A percentile compares a stretch with the other conserved stretches of the same genome.
Conservation (phyloP, 75 land plant genomes). For the Cryptomeria japonica region DNA sequence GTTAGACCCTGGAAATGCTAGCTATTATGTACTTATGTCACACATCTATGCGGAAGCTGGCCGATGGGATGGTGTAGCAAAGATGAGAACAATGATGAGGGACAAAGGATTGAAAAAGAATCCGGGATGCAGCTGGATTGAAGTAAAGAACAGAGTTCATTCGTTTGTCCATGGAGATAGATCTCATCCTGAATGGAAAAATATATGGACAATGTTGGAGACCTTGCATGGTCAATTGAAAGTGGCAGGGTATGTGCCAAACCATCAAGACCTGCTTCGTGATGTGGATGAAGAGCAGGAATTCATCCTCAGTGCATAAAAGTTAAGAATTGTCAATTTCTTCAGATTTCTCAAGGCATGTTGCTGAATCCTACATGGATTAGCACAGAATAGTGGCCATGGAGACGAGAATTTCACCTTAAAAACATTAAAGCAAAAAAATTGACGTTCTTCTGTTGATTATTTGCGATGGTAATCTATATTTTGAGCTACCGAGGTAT, state of each 20-base stretch:
- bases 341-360: background rate
- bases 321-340: background rate
- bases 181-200: background rate
- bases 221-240: background rate
- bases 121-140: constrained; percentile 7
- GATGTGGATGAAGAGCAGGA: background rate
- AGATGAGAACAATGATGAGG: constrained; percentile 4
- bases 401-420: background rate
- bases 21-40: constrained; percentile 11
- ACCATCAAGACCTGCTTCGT: background rate
- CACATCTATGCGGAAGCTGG: constrained; percentile 14
- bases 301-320: background rate
- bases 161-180: constrained; percentile 1
- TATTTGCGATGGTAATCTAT: background rate
- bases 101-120: background rate
- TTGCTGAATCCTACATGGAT: background rate
- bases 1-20: background rate
- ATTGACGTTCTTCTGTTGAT: background rate
- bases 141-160: constrained; percentile 2
- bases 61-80: constrained; percentile 10
- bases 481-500: background rate
- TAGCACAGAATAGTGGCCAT: background rate
- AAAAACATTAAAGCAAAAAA: background rate
- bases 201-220: background rate
- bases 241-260: background rate